Evolutionary conservation across 2,329 filamentous ascomycete species (phyloP), one percentile per base, ranked within the genome.

Genomic region (Talaromyces rugulosus): DNA sequence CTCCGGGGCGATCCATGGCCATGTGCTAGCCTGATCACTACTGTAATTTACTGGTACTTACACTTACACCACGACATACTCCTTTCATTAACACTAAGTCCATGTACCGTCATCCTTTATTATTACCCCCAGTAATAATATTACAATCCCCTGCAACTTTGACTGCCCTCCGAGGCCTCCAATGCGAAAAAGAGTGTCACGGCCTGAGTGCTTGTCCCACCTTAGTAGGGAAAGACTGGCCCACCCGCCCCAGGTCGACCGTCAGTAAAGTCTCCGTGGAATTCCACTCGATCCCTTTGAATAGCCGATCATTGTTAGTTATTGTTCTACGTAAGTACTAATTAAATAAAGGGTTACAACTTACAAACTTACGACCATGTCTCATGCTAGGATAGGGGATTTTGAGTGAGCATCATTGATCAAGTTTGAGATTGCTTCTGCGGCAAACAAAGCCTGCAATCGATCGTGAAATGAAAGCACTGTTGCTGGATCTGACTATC

Each of bases 1-100:
- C 50, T 52, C 27, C 50, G 50, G 42, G 50, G 50, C 50, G 50
- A 52, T 52, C 50, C 50, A 52, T 52, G 50, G 50, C 23, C 50
- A 52, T 28, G 50, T 31, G 27, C 50, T 52, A 52, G 50, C 28
- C 50, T 52, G 23, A 52, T 52, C 28, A 31, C 50, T 28, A 52
- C 50, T 52, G 50, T 52, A 52, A 52, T 11, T 52, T 52, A 31
- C 50, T 31, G 42, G 42, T 47, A 47, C 42, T 18, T 47, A n/a
- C 42, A 47, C 18, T 47, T 14, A 47, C 42, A 47, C 16, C 42
- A 47, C 42, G 18, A 6, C 1, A 8, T 44, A 44, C 7, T 44
- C 12, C 4, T 34, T n/a, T 7, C 5, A 18, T 7, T 44, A 18
- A 5, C 23, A 47, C n/a, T 27, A 27, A 47, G 11, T 47, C 27